phyloP scores from a whole-genome alignment of 495 filamentous ascomycete species.

The Daldinia loculata region DNA sequence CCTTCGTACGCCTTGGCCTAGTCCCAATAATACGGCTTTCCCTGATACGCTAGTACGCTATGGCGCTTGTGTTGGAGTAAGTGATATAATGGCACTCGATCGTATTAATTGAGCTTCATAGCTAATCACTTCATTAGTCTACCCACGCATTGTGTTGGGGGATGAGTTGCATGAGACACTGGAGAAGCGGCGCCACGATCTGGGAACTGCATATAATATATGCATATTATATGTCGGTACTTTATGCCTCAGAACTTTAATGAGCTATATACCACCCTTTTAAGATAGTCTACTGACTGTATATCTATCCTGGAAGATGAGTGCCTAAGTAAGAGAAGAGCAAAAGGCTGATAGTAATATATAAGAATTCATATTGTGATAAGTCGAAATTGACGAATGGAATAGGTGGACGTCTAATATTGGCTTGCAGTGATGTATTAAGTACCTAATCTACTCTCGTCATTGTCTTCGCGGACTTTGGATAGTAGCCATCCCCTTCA shows the following conservation, averaged over 20 bases:
- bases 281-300: too few species aligned
- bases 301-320: background rate
- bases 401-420: background rate
- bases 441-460: background rate
- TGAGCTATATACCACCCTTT: background rate
- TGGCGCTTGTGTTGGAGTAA: constrained; percentile 24
- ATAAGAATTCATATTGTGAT: background rate
- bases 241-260: background rate
- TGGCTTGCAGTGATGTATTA: background rate
- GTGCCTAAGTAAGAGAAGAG: too few species aligned
- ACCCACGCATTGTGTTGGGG: constrained; percentile 26
- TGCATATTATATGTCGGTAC: background rate
- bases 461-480: background rate
- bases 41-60: constrained; percentile 27
- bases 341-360: too few species aligned
- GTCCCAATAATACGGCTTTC: constrained; percentile 9
- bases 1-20: constrained; percentile 32
- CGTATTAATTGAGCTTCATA: background rate
- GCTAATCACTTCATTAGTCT: constrained; percentile 9
- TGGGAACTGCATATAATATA: background rate
- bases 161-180: background rate
- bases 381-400: background rate
- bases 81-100: background rate
- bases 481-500: background rate
- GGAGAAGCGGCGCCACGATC: background rate